A percentile compares a stretch with the other conserved stretches of the same genome.
Evolutionary conservation across 1,284 basidiomycete species (phyloP).

Genomic region (Mycena citricolor): DNA sequence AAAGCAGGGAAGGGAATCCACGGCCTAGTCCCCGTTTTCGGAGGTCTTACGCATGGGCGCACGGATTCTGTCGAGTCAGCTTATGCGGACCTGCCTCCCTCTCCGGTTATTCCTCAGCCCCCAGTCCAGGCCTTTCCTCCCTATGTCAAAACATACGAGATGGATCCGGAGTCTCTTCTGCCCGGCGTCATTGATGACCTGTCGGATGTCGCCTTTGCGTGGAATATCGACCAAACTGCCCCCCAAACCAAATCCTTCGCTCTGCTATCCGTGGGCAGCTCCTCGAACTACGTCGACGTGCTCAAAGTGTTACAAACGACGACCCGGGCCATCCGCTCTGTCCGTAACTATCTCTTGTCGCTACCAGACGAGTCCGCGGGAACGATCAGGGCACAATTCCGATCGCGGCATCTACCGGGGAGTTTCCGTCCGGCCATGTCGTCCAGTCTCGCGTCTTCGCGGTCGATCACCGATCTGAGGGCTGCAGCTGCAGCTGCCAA

Average conservation of each 20-base stretch:
- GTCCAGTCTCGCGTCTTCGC: constrained; percentile 13
- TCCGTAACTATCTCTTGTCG: constrained; percentile 77
- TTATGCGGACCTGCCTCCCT: constrained; percentile 59
- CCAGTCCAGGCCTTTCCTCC: constrained; percentile 47
- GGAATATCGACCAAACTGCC: constrained; percentile 43
- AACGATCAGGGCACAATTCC: constrained; percentile 50
- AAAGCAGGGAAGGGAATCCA: constrained; percentile 54
- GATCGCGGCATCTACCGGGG: constrained; percentile 42
- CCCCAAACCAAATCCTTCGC: constrained; percentile 5
- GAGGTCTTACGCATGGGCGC: constrained; percentile 49
- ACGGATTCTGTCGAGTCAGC: constrained; percentile 41
- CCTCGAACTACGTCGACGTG: constrained; percentile 46
- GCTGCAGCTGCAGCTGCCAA: constrained; percentile 6
- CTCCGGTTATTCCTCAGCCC: constrained; percentile 54
- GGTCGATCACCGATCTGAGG: constrained; percentile 39
- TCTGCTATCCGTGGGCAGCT: constrained; percentile 11
- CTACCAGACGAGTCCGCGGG: constrained; percentile 71
- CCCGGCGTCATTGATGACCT: constrained; percentile 74
- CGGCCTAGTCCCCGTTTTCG: constrained; percentile 73
- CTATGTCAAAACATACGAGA: constrained; percentile 62
- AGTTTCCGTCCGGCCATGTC: constrained; percentile 25
- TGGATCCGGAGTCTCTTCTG: constrained; percentile 69
- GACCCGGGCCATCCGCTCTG: constrained; percentile 73
- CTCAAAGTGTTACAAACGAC: constrained; percentile 70
- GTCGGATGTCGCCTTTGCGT: constrained; percentile 53